Base-by-base conservation (phyloP, 805 yeast genomes). In the Wickerhamiella azyma region DNA sequence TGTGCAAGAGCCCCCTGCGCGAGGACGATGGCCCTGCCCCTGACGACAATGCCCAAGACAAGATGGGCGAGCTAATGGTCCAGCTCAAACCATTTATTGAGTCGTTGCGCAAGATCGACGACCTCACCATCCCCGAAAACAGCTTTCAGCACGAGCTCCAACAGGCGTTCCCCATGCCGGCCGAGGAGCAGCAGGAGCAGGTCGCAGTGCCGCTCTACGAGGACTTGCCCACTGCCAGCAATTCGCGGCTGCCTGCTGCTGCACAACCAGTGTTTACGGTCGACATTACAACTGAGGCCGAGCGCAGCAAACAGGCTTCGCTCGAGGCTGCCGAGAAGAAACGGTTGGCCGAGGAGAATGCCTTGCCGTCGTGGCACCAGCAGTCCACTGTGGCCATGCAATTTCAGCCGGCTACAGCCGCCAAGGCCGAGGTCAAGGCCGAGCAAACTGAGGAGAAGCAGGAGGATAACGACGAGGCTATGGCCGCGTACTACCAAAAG, bases 291-390 rank as follows among this genome's bases (percentile, higher is more conserved):
- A 79, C 94, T 4, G 92, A 89, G 14, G 82, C 79, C 55, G 96
- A 85, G 62, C 94, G 84, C 56, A 76, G 77, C 50, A 71, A 73
- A 53, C 78, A 73, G 59, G 73, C 76, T 54, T 86, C 79, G 63
- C 72, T 72, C 78, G 77, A 54, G 68, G 75, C 58, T 81, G 82
- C 61, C 64, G 77, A 69, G 67, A 78, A 73, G 71, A 77, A 75
- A 62, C 79, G 73, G 62, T 71, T 75, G 53, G 70, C 88, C 62
- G 80, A 82, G 59, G 96, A 89, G 62, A 92, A 92, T 60, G 96
- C 96, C 3, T 70, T 92, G 53, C 99, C 99, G 7, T 80, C 92
- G 26, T 92, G 99, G 99, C 95, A 92, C 60, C 77, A 81, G 52
- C 80, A 81, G 54, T 77, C 89, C 59, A 88, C 99, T 0, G 89